Evolutionary conservation across 2,329 filamentous ascomycete species (phyloP).

Genomic region (Paecilomyces formosus): DNA sequence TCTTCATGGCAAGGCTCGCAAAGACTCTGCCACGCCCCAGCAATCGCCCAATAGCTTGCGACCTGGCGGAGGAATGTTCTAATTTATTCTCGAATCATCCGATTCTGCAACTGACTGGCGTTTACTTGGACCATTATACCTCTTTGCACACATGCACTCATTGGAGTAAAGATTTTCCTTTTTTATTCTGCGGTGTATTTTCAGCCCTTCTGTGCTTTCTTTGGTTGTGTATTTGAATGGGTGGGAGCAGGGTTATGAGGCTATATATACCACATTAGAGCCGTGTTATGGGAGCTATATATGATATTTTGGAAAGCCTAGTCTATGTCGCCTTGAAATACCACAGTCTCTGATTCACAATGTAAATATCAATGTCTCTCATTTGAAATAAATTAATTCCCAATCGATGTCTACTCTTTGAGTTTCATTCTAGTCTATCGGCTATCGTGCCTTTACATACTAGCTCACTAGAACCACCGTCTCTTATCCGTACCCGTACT

Average conservation of each 20-base stretch:
- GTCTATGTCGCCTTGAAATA: neutral
- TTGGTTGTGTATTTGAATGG: neutral
- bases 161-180: neutral
- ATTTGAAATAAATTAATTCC: neutral
- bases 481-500: no score
- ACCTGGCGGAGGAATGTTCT: slow-evolving; percentile 33
- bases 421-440: neutral
- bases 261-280: neutral
- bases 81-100: slow-evolving; percentile 4
- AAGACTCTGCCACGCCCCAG: slow-evolving; percentile 31
- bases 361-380: neutral
- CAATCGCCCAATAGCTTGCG: slow-evolving; percentile 20
- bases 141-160: neutral
- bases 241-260: neutral
- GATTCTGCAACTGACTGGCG: neutral
- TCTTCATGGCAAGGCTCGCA: slow-evolving; percentile 38
- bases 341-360: neutral
- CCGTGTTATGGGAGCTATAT: neutral
- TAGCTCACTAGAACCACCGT: no score
- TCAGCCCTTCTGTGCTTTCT: neutral
- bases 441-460: neutral
- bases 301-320: slow-evolving; percentile 2
- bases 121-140: neutral
- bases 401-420: neutral
- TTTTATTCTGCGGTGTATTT: neutral